phyloP scores from a whole-genome alignment of 805 yeast species.

The Wickerhamomyces kurtzmanii region DNA sequence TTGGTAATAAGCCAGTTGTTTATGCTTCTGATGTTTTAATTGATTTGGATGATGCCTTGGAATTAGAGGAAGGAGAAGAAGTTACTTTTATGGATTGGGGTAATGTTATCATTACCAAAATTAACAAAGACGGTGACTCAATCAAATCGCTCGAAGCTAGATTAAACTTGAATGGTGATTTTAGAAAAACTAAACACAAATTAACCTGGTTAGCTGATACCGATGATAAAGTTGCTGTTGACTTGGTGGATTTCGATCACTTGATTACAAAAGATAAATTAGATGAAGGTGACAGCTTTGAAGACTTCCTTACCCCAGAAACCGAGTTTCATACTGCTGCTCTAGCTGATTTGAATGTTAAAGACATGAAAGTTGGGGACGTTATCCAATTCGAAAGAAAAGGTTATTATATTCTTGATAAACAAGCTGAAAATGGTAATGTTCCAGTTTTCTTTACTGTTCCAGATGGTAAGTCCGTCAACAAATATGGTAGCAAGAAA shows the following conservation, averaged over 20 bases:
- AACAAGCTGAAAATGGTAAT: conserved; percentile 41
- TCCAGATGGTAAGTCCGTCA: conserved; percentile 88
- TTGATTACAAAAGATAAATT: conserved; percentile 90
- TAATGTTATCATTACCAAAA: conserved; percentile 70
- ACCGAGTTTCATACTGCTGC: conserved; percentile 80
- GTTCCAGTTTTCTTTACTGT: conserved; percentile 80
- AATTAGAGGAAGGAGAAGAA: conserved; percentile 79
- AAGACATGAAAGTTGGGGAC: conserved; percentile 73
- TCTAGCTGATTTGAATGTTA: conserved; percentile 71
- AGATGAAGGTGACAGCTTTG: conserved; percentile 90
- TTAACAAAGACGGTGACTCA: conserved; percentile 48
- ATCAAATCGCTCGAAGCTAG: conserved; percentile 64
- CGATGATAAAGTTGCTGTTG: conserved; percentile 58
- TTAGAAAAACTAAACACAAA: conserved; percentile 92
- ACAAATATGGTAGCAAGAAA: conserved; percentile 66
- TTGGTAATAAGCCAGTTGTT: conserved; percentile 76
- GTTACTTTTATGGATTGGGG: conserved; percentile 99
- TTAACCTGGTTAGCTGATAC: conserved; percentile 91
- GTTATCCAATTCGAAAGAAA: conserved; percentile 93
- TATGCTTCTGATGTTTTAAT: conserved; percentile 55
- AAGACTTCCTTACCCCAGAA: conserved; percentile 79
- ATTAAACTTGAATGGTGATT: conserved; percentile 89
- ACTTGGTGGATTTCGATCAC: conserved; percentile 87
- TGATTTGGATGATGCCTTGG: conserved; percentile 79
- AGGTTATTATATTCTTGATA: conserved; percentile 86